phyloP scores from a whole-genome alignment of 2,329 filamentous ascomycete species.

The Ascosphaera apis region DNA sequence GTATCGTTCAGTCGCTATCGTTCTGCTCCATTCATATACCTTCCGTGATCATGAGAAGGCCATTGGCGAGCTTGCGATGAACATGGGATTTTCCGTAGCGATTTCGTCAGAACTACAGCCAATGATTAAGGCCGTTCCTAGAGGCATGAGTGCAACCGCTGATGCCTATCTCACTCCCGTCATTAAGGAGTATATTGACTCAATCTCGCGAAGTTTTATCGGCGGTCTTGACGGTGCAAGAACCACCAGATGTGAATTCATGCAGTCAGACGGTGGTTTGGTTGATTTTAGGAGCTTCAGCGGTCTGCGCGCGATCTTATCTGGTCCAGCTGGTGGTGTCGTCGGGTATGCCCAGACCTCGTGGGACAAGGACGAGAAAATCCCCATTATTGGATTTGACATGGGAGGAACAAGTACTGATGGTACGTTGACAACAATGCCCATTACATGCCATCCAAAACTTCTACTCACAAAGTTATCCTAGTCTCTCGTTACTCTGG shows the following conservation, averaged over 20 bases:
- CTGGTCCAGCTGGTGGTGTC: conserved; percentile 79
- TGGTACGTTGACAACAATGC: too few species aligned
- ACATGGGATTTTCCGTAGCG: conserved; percentile 63
- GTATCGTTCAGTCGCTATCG: conserved; percentile 62
- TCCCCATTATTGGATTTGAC: conserved; percentile 79
- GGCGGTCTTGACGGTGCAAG: conserved; percentile 50
- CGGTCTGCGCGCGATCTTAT: conserved; percentile 67
- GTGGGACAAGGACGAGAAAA: conserved; percentile 61
- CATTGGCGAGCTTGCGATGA: conserved; percentile 52
- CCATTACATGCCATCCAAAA: not conserved
- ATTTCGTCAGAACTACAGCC: conserved; percentile 60
- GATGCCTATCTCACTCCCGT: conserved; percentile 62
- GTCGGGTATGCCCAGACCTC: conserved; percentile 84
- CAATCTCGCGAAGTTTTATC: conserved; percentile 41
- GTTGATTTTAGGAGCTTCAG: conserved; percentile 43
- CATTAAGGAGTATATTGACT: conserved; percentile 48
- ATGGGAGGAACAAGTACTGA: conserved; percentile 92
- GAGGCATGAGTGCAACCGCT: conserved; percentile 53
- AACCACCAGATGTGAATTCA: conserved; percentile 75
- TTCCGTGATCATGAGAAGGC: conserved; percentile 65
- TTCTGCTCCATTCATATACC: conserved; percentile 74
- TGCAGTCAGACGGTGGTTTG: conserved; percentile 68
- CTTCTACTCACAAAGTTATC: not conserved
- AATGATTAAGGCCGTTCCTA: conserved; percentile 65
- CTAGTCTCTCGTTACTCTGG: conserved; percentile 63